Conservation (phyloP, 2,329 filamentous ascomycete species). For the Penicillium sp. region DNA sequence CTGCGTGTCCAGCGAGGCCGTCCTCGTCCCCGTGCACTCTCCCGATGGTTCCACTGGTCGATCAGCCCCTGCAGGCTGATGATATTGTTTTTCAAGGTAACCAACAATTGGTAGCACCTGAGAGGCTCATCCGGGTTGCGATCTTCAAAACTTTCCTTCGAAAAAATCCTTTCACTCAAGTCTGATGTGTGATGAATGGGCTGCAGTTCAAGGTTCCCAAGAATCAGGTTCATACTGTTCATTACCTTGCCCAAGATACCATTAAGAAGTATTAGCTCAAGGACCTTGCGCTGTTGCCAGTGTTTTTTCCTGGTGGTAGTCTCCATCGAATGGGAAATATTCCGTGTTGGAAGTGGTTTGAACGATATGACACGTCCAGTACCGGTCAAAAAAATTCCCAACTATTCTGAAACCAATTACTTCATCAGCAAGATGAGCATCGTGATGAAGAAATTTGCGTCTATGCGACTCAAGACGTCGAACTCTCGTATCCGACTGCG, state of each 20-base stretch:
- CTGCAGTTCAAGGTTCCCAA: too few relatives aligned
- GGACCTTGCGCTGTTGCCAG: slow-evolving; percentile 30
- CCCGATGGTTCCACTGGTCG: slow-evolving; percentile 26
- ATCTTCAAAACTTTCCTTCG: slow-evolving; percentile 16
- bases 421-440: slow-evolving; percentile 12
- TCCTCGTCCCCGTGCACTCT: slow-evolving; percentile 25
- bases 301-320: neutral
- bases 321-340: neutral
- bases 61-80: slow-evolving; percentile 14
- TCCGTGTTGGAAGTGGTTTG: slow-evolving; percentile 10
- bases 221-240: slow-evolving; percentile 9
- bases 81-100: slow-evolving; percentile 14
- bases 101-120: slow-evolving; percentile 19
- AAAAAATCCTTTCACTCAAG: neutral
- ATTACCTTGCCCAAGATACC: slow-evolving; percentile 17
- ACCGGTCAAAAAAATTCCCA: slow-evolving; percentile 35
- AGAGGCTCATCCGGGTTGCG: slow-evolving; percentile 19
- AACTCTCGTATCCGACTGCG: neutral
- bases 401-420: slow-evolving; percentile 28
- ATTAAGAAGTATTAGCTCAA: slow-evolving; percentile 29
- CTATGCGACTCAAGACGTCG: slow-evolving; percentile 2
- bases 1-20: slow-evolving; percentile 33
- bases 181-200: too few relatives aligned
- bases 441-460: slow-evolving; percentile 2
- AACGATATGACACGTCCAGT: slow-evolving; percentile 33